Percentiles rank a stretch among this genome's conserved stretches.
Evolutionary conservation across 371 early-diverging fungal genomes (phyloP).

Genomic region (Apophysomyces sp.): DNA sequence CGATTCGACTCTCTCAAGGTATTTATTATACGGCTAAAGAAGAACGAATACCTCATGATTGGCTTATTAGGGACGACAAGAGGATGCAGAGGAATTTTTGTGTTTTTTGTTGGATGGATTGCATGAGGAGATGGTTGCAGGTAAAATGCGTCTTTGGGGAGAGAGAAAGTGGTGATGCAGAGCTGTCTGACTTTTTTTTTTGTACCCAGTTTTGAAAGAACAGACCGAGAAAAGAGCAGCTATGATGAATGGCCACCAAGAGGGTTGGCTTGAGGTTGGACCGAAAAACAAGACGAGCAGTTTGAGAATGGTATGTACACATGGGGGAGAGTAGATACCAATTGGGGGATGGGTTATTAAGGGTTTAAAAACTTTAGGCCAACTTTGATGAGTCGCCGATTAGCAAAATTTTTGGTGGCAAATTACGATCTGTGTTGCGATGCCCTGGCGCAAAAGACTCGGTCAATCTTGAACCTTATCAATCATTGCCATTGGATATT

Average conservation of each 20-base stretch:
- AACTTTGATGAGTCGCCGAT: slow-evolving; percentile 79
- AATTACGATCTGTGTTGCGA: slow-evolving; percentile 74
- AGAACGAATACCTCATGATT: not conserved
- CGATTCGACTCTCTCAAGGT: slow-evolving; percentile 78
- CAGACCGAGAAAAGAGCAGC: slow-evolving; percentile 19
- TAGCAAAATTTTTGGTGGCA: slow-evolving; percentile 85
- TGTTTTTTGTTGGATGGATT: slow-evolving; percentile 91
- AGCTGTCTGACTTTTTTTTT: not conserved
- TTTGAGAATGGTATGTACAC: slow-evolving; percentile 29
- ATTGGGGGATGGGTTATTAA: not conserved
- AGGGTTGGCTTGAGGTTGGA: slow-evolving; percentile 91
- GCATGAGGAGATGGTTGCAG: slow-evolving; percentile 85
- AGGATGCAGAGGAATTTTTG: slow-evolving; percentile 97
- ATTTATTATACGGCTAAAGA: not conserved
- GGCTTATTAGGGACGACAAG: slow-evolving; percentile 88
- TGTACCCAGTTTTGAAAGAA: slow-evolving; percentile 22
- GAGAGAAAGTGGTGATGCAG: not conserved
- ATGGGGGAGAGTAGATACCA: not conserved
- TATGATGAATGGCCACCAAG: slow-evolving; percentile 35
- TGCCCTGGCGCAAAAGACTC: slow-evolving; percentile 80
- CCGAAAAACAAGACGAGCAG: slow-evolving; percentile 71
- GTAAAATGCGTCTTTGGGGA: slow-evolving; percentile 29
- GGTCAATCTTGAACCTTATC: slow-evolving; percentile 87
- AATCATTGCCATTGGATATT: slow-evolving; percentile 87
- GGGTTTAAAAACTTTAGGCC: slow-evolving; percentile 27